Base-by-base conservation (phyloP, 306 rosid species). In the Rosa multiflora region DNA sequence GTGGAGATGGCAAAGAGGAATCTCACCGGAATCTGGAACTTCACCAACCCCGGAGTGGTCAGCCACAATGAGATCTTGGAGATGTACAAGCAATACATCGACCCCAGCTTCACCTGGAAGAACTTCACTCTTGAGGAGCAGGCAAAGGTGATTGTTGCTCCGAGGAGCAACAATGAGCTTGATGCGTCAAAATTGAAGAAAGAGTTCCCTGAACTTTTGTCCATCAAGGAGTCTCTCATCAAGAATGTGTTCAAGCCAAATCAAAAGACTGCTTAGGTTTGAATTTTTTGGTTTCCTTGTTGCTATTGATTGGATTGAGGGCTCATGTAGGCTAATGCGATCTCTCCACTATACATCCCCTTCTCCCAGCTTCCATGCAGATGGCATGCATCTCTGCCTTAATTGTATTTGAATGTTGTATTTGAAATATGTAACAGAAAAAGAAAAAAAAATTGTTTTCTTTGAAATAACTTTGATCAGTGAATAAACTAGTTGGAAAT, bases 31-130 rank as follows among this genome's bases (percentile, higher is more conserved):
- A 80, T 73, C 74, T 80, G 92, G 91, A 93, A 93, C 82, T 93
- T 93, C 91, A 93, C 97, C 0, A 93, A 91, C 85, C 97, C 95
- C 1, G 97, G 98, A 39, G 98, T 93, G 70, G 98, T 93, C 10
- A 91, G 97, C 89, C 98, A 93, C 93, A 91, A 93, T 11, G 97
- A 91, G 86, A 90, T 93, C 72, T 81, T 93, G 69, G 86, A 93
- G 74, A 87, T 91, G 98, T 93, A 93, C 72, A 87, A 42, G 70
- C 87, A 93, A 1, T 88, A 87, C 75, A 73, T 93, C 6, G 91
- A 93, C 81, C 93, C 97, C 37, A 84, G 26, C 76, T 93, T 90
- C 79, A 78, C 83, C 1, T 93, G 92, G 92, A 93, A 86, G 78
- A 93, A 93, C 83, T 93, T 91, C 78, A 90, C 78, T 49, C 86